A percentile compares a stretch with the other conserved stretches of the same genome.
Evolutionary conservation across 495 filamentous ascomycete genomes (phyloP).

Genomic region (Pyrenopolyporus hunteri): DNA sequence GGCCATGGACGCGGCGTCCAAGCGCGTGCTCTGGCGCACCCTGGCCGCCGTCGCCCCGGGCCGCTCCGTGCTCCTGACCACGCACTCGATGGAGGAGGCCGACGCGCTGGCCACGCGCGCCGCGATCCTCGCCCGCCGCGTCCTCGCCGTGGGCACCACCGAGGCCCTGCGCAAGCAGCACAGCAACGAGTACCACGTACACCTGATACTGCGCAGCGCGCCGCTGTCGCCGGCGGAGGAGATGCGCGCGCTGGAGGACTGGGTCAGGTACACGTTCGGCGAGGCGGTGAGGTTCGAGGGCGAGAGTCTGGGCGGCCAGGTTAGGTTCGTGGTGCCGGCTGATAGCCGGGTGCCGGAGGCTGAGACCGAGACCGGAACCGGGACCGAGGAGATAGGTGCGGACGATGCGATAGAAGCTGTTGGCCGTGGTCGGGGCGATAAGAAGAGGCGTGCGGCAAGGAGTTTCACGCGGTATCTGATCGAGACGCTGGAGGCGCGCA

Average conservation of each 20-base stretch:
- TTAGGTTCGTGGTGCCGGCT: conserved; percentile 70
- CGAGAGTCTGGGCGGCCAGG: conserved; percentile 71
- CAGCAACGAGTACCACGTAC: conserved; percentile 62
- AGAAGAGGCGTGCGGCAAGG: conserved; percentile 29
- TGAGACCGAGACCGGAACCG: conserved; percentile 5
- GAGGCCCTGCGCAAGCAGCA: conserved; percentile 58
- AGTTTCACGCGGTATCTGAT: conserved; percentile 62
- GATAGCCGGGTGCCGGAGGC: conserved; percentile 10
- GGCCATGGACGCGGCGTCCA: conserved; percentile 69
- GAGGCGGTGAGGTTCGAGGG: conserved; percentile 63
- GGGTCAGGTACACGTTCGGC: conserved; percentile 60
- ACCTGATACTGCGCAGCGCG: conserved; percentile 67
- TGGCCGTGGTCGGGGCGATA: too few relatives aligned
- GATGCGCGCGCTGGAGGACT: conserved; percentile 62
- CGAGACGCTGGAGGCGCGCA: conserved; percentile 63
- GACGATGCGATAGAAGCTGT: too few relatives aligned
- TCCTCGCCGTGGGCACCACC: conserved; percentile 66
- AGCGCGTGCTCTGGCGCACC: conserved; percentile 67
- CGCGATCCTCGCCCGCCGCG: conserved; percentile 63
- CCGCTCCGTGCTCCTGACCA: conserved; percentile 62
- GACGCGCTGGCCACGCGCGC: conserved; percentile 66
- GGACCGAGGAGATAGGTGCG: too few relatives aligned
- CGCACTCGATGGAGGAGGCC: conserved; percentile 73
- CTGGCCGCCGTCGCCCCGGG: conserved; percentile 57
- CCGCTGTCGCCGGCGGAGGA: conserved; percentile 64